Evolutionary conservation across 441 rosid species (phyloP).

Genomic region (Corymbia calophylla): DNA sequence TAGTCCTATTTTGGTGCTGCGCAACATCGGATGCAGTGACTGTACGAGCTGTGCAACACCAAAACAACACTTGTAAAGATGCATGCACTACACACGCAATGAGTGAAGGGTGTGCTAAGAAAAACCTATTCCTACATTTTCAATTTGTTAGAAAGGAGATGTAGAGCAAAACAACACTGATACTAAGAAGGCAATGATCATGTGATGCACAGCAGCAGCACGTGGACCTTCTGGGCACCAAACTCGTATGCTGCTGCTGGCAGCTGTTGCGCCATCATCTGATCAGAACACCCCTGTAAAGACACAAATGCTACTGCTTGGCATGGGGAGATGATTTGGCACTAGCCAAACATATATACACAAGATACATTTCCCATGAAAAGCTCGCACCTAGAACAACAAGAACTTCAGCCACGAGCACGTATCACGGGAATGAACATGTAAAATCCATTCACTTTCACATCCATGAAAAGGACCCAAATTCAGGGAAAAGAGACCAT

Average conservation of each 20-base stretch:
- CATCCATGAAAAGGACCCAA: neutral
- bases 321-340: neutral
- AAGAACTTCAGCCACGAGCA: neutral
- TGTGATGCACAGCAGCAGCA: neutral
- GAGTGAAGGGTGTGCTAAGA: neutral
- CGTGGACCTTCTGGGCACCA: neutral
- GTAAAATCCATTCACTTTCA: neutral
- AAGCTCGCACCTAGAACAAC: neutral
- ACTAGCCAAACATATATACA: neutral
- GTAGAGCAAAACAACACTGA: neutral
- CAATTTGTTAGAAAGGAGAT: neutral
- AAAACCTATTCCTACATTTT: neutral
- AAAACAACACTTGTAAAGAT: neutral
- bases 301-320: neutral
- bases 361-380: neutral
- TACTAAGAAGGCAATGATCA: neutral
- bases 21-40: neutral
- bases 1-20: neutral
- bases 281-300: neutral
- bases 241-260: neutral
- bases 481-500: neutral
- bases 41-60: neutral
- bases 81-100: neutral
- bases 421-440: neutral
- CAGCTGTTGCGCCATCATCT: neutral